Conservation (phyloP, 257 asterid species). For the Cinchona pubescens region DNA sequence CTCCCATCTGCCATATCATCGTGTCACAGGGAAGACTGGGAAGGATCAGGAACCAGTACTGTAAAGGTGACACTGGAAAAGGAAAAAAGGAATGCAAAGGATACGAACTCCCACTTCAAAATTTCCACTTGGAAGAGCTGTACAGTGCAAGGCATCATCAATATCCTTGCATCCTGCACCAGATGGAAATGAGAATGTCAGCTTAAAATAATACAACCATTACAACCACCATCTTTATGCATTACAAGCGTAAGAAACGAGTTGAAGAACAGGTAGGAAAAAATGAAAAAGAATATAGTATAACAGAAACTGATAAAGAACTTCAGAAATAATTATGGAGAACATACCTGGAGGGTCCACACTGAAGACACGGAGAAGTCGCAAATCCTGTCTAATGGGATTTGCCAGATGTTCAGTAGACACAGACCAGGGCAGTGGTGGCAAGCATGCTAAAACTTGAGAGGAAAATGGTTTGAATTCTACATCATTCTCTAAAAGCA, state of each 20-base stretch:
- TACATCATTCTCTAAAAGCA: constrained; percentile 86
- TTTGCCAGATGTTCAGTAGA: constrained; percentile 73
- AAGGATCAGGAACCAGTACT: not conserved
- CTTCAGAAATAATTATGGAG: constrained; percentile 12
- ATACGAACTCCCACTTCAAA: constrained; percentile 99
- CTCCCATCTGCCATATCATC: not conserved
- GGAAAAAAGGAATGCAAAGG: constrained; percentile 30
- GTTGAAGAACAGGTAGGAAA: not conserved
- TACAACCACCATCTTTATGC: not conserved
- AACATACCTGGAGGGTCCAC: constrained; percentile 97
- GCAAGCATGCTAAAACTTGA: constrained; percentile 97
- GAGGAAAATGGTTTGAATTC: constrained; percentile 94
- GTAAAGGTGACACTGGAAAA: not conserved
- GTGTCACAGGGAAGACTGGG: not conserved
- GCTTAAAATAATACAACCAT: constrained; percentile 12
- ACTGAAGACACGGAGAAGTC: constrained; percentile 84
- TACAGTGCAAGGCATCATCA: constrained; percentile 97
- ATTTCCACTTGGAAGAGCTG: constrained; percentile 80
- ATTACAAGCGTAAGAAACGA: constrained; percentile 5
- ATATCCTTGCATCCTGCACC: constrained; percentile 92
- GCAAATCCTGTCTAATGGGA: constrained; percentile 83
- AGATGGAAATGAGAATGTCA: constrained; percentile 15
- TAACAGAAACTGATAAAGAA: not conserved
- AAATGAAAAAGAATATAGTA: not conserved
- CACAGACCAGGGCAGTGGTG: constrained; percentile 92